Base-by-base conservation (phyloP, 768 basidiomycete species). In the Pleurotus djamor region DNA sequence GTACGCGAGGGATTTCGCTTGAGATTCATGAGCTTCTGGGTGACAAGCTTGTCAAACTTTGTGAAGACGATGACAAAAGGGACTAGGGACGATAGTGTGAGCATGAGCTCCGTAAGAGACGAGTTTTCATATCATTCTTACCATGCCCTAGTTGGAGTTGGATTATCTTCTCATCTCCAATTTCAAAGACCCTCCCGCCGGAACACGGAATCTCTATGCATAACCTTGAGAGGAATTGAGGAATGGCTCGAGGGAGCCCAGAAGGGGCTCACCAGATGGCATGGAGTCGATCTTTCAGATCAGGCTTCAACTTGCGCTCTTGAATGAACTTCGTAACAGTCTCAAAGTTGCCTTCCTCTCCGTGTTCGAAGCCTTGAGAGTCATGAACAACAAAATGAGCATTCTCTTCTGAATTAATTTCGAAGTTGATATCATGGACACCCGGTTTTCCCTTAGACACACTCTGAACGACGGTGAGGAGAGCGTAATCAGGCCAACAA, bases 41-140 rank as follows among this genome's bases (percentile, higher is more conserved):
- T 49, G 12, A 68, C 63, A 12, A 72, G 54, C 33, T 59, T 48
- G 59, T 74, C 73, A 59, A 66, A 74, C 57, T 74, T 69, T 6
- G 73, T 74, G 60, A 74, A 74, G 2, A 74, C 68, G 14, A 66
- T 67, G 32, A 74, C 65, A 36, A 73, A 59, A 14, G 73, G 73
- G 1, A 72, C 71, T 73, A 7, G 13, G 17, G 8, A 16, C 13
- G 59, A 45, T n/a, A 50, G 17, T 8, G 33, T 48, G 10, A 16
- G 51, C 55, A 45, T 45, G 1, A 21, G 9, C 16, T 16, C 36
- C 14, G 16, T 21, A 14, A n/a, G 2, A 17, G 33, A 33, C 28
- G 17, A 9, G 28, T 9, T 8, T 28, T 9, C 21, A n/a, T 2
- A 50, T 9, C n/a, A 37, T 52, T 56, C 58, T 28, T 28, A 64